Evolutionary conservation across 1,284 basidiomycete genomes (phyloP), one percentile per base, ranked within the genome.

Genomic region (Cryptococcus jaspeensis): DNA sequence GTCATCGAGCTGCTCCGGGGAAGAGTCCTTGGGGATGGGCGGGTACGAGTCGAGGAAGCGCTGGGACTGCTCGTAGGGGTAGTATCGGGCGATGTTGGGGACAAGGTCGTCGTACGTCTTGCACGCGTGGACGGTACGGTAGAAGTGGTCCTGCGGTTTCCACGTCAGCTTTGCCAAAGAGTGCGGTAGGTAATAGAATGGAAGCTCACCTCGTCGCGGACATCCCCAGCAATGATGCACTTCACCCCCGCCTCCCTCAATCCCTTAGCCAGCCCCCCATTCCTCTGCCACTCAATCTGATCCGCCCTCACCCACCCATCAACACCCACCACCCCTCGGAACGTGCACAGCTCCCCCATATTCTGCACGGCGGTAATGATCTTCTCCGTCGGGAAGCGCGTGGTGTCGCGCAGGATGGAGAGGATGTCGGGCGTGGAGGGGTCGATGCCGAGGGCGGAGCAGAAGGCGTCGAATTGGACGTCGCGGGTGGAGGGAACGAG

Each of bases 141-240:
- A 89, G 55, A 88, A 81, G 70, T 84, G 86, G 53, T 66, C 64
- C 62, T 74, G 40, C 16, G 35, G 12, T 23, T 45, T 15, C 4
- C 13, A 7, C 25, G 37, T 46, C 39, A 57, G 40, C 28, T 41
- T 16, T 11, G 41, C n/a, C n/a, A n/a, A n/a, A n/a, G n/a, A n/a
- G n/a, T 16, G 15, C 22, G 36, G 28, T 13, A 32, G 25, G 15
- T 8, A 15, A 50, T n/a, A 22, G 11, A 11, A n/a, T n/a, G n/a
- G n/a, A n/a, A n/a, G n/a, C n/a, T n/a, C 86, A 87, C 89, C 72
- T 89, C 88, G 63, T 89, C 88, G 16, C 79, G 79, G 48, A 88
- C 79, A 59, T 89, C 86, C 7, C 88, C 88, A 20, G 86, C 72
- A 42, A 86, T 75, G 55, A 89, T 78, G 65, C 81, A 83, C 40